These are phyloP conservation scores for Didymella glomerata DNA, from an alignment of 2,329 filamentous ascomycete genomes.

Conservation along the genomic window DNA sequence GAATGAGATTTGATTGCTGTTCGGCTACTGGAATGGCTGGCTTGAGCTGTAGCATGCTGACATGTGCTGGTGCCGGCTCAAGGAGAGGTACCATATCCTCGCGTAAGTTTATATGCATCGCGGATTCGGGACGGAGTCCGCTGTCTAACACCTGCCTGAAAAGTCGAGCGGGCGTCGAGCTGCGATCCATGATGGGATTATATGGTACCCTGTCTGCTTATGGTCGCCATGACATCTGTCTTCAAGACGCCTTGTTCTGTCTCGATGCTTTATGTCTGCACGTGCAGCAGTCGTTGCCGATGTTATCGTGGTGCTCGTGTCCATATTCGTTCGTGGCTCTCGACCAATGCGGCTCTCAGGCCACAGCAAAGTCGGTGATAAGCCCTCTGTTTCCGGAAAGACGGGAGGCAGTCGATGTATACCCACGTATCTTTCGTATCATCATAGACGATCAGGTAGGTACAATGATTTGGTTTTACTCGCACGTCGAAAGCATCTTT, in stretches of 20 bases:
- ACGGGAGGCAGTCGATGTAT: background rate
- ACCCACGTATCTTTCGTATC: background rate
- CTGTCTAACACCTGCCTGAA: too few species aligned
- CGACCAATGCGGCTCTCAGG: background rate
- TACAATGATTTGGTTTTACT: slow-evolving; percentile 51
- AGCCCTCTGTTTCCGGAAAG: too few species aligned
- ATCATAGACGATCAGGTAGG: background rate
- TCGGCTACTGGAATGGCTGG: background rate
- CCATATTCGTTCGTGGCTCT: background rate
- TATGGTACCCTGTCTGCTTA: background rate
- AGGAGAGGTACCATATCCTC: background rate
- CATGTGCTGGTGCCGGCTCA: background rate
- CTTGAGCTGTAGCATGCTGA: background rate
- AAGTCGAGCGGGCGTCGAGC: too few species aligned
- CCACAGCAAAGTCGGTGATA: too few species aligned
- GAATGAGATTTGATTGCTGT: background rate
- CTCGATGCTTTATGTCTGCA: background rate
- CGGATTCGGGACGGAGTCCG: too few species aligned
- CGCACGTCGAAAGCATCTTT: slow-evolving; percentile 92
- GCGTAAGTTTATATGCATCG: too few species aligned
- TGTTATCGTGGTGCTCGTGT: background rate
- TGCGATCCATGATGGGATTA: too few species aligned
- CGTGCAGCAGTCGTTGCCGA: background rate
- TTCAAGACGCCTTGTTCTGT: background rate
- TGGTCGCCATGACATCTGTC: background rate